Base-by-base conservation (phyloP, 208 protist genomes). In the Trypanosoma caninum region DNA sequence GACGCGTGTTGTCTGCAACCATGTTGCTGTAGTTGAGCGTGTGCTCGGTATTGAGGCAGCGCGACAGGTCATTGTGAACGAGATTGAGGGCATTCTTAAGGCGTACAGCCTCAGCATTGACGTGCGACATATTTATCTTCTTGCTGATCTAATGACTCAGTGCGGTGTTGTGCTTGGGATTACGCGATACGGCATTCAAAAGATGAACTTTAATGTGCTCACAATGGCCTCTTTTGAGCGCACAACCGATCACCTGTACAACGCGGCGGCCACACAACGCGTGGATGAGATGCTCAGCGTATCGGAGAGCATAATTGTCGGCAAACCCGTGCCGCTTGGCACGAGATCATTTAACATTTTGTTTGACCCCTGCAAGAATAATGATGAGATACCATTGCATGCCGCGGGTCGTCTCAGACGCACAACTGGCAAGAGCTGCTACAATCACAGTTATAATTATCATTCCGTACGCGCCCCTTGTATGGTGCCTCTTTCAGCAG, bases 181-280 rank as follows among this genome's bases (percentile, higher is more conserved):
- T 65, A 99, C 97, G 13, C 89, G 99, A 14, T 98, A 98, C 75
- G 99, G 99, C 72, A 98, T 99, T 45, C 76, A 92, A 40, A 99
- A 99, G 82, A 99, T 99, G 94, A 98, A 97, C 69, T 96, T 99
- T 58, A 97, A 87, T 53, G 97, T 99, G 8, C 74, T 99, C 9
- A 99, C 98, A 72, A 93, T 99, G 67, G 99, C 99, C 16, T 99
- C 97, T 27, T 99, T 99, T 71, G 99, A 99, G 86, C 89, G 95
- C 59, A 99, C 99, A 3, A 98, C 91, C 1, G 98, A 99, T 56
- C 97, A 99, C 72, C 81, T 99, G 7, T 99, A 99, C 84, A 98
- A 99, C 62, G 98, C 98, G 28, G 97, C 97, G 38, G 83, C 97
- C 34, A 83, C 94, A 60, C 80, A 91, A 46, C 80, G 92, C 56